Conservation (phyloP, 1,139 yeast genomes). For the Geotrichum restrictum region DNA sequence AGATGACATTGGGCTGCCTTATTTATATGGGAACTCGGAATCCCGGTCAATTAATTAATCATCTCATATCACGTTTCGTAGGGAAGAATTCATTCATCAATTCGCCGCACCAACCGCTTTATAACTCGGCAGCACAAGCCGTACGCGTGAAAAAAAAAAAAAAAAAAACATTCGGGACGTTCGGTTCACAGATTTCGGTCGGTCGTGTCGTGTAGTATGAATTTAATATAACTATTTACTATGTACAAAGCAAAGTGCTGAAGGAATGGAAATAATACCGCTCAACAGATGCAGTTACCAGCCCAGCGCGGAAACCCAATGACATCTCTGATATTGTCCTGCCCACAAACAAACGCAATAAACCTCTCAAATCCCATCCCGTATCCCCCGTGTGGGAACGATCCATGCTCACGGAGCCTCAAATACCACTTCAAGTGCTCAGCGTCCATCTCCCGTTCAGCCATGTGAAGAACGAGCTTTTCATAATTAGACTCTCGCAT, state of each 20-base stretch:
- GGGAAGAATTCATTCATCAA: not conserved
- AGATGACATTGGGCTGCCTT: too few species aligned
- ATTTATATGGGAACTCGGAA: too few species aligned
- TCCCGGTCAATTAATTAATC: not conserved
- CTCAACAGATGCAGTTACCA: constrained; percentile 46
- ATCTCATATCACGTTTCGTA: not conserved
- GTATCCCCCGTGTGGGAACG: constrained; percentile 93
- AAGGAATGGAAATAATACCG: not conserved
- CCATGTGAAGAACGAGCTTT: constrained; percentile 49
- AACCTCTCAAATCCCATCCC: constrained; percentile 93
- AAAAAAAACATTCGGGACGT: too few species aligned
- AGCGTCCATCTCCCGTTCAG: constrained; percentile 39
- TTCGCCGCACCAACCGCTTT: not conserved
- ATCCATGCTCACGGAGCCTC: constrained; percentile 67
- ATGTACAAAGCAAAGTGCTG: not conserved
- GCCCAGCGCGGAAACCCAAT: constrained; percentile 74
- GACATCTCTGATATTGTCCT: constrained; percentile 78
- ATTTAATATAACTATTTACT: not conserved
- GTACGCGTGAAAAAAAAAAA: too few species aligned
- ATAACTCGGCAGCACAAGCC: too few species aligned
- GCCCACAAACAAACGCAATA: constrained; percentile 63
- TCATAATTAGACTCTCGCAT: constrained; percentile 71
- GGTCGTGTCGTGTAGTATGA: too few species aligned
- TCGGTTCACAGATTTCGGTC: too few species aligned
- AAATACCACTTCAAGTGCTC: constrained; percentile 76